These are phyloP conservation scores for Metschnikowia anglica DNA, from an alignment of 805 yeast genomes.

Conservation along the genomic window DNA sequence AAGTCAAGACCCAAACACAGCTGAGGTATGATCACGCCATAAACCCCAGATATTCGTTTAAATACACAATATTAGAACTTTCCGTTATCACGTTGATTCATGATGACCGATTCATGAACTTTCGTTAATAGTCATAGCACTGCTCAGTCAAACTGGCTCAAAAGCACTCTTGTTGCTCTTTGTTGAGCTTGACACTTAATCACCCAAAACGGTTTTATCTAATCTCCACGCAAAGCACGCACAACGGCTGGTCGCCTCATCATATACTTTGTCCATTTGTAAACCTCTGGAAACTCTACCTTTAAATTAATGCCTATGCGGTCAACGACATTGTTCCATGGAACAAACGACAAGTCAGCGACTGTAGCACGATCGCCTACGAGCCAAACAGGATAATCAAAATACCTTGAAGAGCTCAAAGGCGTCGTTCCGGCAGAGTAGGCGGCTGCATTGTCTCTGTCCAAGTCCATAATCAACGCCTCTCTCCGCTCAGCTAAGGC, in stretches of 20 bases:
- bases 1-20: neutral
- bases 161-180: neutral
- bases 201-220: neutral
- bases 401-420: conserved; percentile 76
- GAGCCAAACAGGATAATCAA: conserved; percentile 93
- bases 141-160: neutral
- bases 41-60: neutral
- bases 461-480: conserved; percentile 84
- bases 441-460: conserved; percentile 81
- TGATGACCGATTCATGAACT: neutral
- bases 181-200: neutral
- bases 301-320: conserved; percentile 86
- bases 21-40: neutral
- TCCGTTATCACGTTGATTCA: neutral
- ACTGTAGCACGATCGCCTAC: conserved; percentile 80
- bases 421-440: conserved; percentile 89
- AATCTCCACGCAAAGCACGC: conserved; percentile 77
- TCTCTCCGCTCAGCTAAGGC: conserved; percentile 91
- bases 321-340: conserved; percentile 96
- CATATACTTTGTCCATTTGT: conserved; percentile 94
- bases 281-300: conserved; percentile 90
- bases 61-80: neutral
- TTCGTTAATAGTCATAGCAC: neutral
- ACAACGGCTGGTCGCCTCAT: conserved; percentile 92
- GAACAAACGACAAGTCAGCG: conserved; percentile 90